Base-by-base conservation (phyloP, 768 basidiomycete species). In the Tulasnella sp. region DNA sequence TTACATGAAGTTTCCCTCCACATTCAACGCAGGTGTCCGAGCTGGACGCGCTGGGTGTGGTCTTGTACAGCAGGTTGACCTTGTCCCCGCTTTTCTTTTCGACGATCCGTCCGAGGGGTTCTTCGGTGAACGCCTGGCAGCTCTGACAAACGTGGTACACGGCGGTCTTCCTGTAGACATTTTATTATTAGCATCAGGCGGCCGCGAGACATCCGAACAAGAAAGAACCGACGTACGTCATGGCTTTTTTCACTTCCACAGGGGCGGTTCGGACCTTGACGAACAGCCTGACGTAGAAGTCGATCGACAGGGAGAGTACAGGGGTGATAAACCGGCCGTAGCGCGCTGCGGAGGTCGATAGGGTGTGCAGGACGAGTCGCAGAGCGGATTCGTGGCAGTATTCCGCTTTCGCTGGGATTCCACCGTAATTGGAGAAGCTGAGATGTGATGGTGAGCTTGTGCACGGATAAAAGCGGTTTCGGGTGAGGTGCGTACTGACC, bases 371-470 rank as follows among this genome's bases (percentile, higher is more conserved):
- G n/a, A 99, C 92, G 1, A 99, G 89, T 27, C 98, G 92, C 38
- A 99, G 90, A 34, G 95, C 94, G 56, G 90, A 92, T 89, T 99
- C 97, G 83, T 99, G 97, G 80, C 92, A 93, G 84, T 95, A 99
- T 85, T 98, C 97, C n/a, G 94, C 92, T 83, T 94, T 96, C 38
- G 93, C 88, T 56, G 94, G 92, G 8, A 94, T 88, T 5, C 97
- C 97, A 14, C 97, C 97, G 84, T 99, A 99, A 83, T 98, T 98
- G 0, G 97, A 92, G 85, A 91, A 98, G 85, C 96, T 97, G 82
- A n/a, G 9, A 24, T 5, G n/a, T 21, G 52, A n/a, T n/a, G 21
- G 48, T 78, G 56, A 24, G 46, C 62, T 39, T 42, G 19, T 44
- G 72, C 21, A 19, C 77, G 73, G 52, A 52, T 34, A 76, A 74